Evolutionary conservation across 352 stramenopile species (phyloP).

Genomic region (Pythium plurisporium): DNA sequence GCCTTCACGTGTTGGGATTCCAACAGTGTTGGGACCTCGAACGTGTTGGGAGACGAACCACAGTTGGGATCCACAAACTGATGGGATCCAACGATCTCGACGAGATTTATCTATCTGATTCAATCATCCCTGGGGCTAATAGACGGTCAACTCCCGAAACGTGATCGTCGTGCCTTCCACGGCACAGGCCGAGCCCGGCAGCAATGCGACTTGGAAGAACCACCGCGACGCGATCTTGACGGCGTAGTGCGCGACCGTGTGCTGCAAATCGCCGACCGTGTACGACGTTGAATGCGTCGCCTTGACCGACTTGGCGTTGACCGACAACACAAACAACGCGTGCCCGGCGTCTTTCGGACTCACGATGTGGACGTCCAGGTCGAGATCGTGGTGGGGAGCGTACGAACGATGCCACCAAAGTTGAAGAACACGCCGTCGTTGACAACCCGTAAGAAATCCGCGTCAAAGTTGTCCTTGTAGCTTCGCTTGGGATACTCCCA

Average conservation of each 20-base stretch:
- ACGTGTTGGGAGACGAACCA: too few species aligned
- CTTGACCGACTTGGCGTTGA: background rate
- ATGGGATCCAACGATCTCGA: background rate
- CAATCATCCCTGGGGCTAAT: background rate
- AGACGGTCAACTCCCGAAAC: background rate
- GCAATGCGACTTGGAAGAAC: slow-evolving; percentile 4
- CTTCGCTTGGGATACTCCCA: too few species aligned
- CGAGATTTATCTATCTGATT: background rate
- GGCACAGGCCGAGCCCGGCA: slow-evolving; percentile 6
- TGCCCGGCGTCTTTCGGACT: background rate
- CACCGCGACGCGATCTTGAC: background rate
- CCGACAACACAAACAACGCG: background rate
- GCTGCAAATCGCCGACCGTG: background rate
- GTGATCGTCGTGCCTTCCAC: background rate
- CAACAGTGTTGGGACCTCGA: too few species aligned
- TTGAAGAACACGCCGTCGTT: background rate
- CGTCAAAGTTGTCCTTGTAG: background rate
- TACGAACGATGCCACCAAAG: background rate
- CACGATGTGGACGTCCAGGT: slow-evolving; percentile 1
- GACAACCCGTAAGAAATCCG: background rate
- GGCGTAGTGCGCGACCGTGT: slow-evolving; percentile 4
- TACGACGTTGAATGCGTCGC: background rate
- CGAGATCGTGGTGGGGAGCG: background rate
- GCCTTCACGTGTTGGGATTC: too few species aligned
- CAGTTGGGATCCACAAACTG: too few species aligned